Percentiles rank a stretch among this genome's conserved stretches.
phyloP scores from a whole-genome alignment of 169 alveolate genomes.

The Babesia divergens region DNA sequence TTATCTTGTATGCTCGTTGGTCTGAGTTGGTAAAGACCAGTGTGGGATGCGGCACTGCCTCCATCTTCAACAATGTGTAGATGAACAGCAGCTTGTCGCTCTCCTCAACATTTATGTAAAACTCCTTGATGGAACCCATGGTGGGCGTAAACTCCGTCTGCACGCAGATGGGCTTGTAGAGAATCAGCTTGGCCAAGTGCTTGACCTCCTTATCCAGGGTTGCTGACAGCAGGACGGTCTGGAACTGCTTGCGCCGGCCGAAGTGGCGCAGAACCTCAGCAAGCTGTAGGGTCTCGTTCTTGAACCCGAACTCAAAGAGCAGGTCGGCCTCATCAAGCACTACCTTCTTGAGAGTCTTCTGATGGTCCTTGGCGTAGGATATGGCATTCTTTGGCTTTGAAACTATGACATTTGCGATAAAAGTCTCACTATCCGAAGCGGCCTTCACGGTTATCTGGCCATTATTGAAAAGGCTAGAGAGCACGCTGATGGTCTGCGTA shows the following conservation, averaged over 20 bases:
- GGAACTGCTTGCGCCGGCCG: conserved; percentile 44
- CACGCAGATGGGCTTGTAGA: conserved; percentile 52
- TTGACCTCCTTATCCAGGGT: conserved; percentile 53
- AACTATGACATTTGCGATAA: conserved; percentile 59
- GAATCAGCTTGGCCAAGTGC: conserved; percentile 32
- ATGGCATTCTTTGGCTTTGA: conserved; percentile 63
- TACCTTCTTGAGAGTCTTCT: conserved; percentile 45
- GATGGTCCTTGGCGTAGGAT: conserved; percentile 39
- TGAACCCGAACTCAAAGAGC: conserved; percentile 65
- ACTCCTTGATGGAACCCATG: conserved; percentile 55
- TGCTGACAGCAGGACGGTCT: conserved; percentile 54
- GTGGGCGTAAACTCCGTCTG: conserved; percentile 27
- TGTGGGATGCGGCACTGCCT: conserved; percentile 42
- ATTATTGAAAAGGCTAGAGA: conserved; percentile 34
- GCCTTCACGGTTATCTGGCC: conserved; percentile 32
- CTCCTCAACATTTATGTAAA: conserved; percentile 28
- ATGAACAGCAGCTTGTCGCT: conserved; percentile 11
- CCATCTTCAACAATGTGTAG: conserved; percentile 49
- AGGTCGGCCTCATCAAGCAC: conserved; percentile 76
- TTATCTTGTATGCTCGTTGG: conserved; percentile 47
- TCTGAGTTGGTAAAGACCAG: conserved; percentile 46
- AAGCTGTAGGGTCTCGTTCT: conserved; percentile 51
- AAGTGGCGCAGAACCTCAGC: conserved; percentile 45
- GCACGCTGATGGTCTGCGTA: conserved; percentile 57
- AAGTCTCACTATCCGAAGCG: conserved; percentile 19